phyloP scores from a whole-genome alignment of 2,329 filamentous ascomycete species.

The Penicillium hesseltinei region DNA sequence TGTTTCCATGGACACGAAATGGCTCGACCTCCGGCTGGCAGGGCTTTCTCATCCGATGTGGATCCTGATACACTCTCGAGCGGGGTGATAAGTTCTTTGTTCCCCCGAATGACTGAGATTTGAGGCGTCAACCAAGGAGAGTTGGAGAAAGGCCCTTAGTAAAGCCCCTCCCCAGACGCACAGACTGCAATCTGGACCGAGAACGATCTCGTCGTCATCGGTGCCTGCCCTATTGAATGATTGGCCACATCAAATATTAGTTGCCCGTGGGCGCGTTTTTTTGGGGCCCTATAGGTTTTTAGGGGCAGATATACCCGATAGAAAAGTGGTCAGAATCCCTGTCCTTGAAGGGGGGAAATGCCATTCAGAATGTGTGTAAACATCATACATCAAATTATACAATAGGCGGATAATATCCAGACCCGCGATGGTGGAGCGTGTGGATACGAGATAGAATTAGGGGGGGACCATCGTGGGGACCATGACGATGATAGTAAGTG shows the following conservation, averaged over 20 bases:
- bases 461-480: not conserved
- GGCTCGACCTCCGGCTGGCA: not conserved
- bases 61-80: not conserved
- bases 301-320: not conserved
- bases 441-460: slow-evolving; percentile 9
- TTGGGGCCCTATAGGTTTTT: not conserved
- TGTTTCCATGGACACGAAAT: not conserved
- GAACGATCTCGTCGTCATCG: slow-evolving; percentile 17
- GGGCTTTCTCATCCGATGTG: slow-evolving; percentile 4
- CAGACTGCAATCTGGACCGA: slow-evolving; percentile 16
- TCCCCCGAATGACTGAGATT: not conserved
- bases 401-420: slow-evolving; percentile 5
- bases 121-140: not conserved
- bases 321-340: slow-evolving; percentile 8
- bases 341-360: not conserved
- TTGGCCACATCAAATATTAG: slow-evolving; percentile 4
- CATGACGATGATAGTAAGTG: slow-evolving; percentile 13
- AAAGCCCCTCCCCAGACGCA: slow-evolving; percentile 6
- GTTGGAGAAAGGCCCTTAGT: not conserved
- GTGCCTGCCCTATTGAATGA: not conserved
- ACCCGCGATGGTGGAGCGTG: slow-evolving; percentile 9
- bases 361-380: not conserved
- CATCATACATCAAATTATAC: not conserved
- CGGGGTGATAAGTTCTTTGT: slow-evolving; percentile 3
- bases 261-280: not conserved